Evolutionary conservation across 2,329 filamentous ascomycete species (phyloP), one percentile per base, ranked within the genome.

Genomic region (Scleromitrula shiraiana): DNA sequence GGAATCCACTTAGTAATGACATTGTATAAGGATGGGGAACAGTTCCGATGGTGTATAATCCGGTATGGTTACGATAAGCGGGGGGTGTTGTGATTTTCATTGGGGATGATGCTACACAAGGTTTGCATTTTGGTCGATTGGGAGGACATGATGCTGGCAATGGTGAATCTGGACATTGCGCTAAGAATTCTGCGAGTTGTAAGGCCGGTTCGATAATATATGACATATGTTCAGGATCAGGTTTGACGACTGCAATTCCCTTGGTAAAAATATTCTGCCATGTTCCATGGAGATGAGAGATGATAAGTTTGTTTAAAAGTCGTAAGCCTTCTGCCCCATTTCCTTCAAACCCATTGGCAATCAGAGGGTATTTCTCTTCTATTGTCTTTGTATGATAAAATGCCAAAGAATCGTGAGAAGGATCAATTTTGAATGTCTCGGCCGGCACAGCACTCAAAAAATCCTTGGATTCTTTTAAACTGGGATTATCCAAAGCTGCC

Each of bases 1-100:
- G 73, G 50, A 80, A 75, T 54, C 80, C 75, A 50, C 80, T 74
- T 15, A 97, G 71, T 10, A 80, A 77, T 46, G 82, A 77, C 35
- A 88, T 73, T 1, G 90, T 96, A 70, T 89, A 95, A 0, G 93
- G 93, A 64, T 98, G 93, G 0, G 91, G 91, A 10, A 97, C 83
- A 0, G 82, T 86, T 50, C 85, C 89, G 54, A 98, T 86, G 2
- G 85, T 88, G 69, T 89, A 97, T 14, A 84, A 63, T 1, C 72
- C 73, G 12, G 82, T 82, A 4, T 75, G 76, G 65, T 96, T 95
- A 47, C 76, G 76, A 65, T 88, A 93, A 15, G 75, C 69, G 3
- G 76, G 67, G 2, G 81, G 78, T 0, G 82, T 83, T n/a, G 74
- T 71, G 56, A 95, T 76, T 43, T 76, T 77, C 67, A 88, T 74